Evolutionary conservation across 1,139 yeast species (phyloP), one percentile per base, ranked within the genome.

Genomic region (Blastobotrys aristatus): DNA sequence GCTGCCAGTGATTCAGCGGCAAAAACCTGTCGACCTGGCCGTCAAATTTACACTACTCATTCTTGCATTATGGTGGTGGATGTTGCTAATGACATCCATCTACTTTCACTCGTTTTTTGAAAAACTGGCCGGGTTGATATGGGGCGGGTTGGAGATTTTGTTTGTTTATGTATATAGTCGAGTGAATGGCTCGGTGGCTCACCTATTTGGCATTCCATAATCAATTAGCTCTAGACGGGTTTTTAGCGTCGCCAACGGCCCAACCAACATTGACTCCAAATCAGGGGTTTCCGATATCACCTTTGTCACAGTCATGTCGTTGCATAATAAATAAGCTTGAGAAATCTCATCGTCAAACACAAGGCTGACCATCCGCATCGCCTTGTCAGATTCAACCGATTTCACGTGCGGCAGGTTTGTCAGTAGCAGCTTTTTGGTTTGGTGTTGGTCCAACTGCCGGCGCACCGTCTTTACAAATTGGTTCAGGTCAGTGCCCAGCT

Each of bases 81-180:
- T 90, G 95, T 72, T 89, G 42, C 38, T 89, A 42, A 80, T 87
- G 77, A 90, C 98, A 0, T 78, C 86, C 53, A 74, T 86, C 14
- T 84, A 84, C 61, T 90, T 89, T 74, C 98, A 92, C 66, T 81
- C 94, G 1, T 67, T 86, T 40, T 57, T 69, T 3, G 98, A 92
- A 60, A 84, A 86, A 61, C 57, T 84, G 7, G 77, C 77, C 26
- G 95, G 95, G 1, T 64, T 83, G 41, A 11, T 73, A 2, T 82
- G 81, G 66, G 89, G 87, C 3, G 76, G 76, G 58, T 45, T 71
- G 14, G 81, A 77, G 17, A 63, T 76, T 3, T 43, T 66, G 4
- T 61, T 64, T 13, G 69, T 75, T 8, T 72, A 75, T 53, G 54
- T 68, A 33, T 52, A 61, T n/a, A 73, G 75, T 14, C 43, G 44